Conservation (phyloP, 2,329 filamentous ascomycete species). For the Lasiodiplodia gonubiensis region DNA sequence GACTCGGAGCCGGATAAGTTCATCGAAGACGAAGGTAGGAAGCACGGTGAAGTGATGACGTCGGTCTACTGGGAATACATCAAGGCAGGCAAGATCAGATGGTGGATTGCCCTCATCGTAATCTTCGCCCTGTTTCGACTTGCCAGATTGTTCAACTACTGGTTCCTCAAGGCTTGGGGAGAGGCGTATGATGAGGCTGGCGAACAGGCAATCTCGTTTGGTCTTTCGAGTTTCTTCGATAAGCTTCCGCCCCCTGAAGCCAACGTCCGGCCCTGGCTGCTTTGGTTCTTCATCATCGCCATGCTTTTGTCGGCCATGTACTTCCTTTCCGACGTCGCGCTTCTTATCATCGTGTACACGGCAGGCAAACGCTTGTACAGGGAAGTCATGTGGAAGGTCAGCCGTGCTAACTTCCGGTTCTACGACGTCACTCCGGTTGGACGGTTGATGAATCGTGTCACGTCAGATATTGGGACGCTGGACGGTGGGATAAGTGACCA, state of each 20-base stretch:
- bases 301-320: constrained; percentile 46
- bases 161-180: constrained; percentile 88
- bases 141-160: constrained; percentile 70
- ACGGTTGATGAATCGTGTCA: constrained; percentile 88
- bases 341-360: constrained; percentile 78
- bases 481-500: constrained; percentile 83
- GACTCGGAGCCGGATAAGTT: constrained; percentile 67
- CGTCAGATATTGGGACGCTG: constrained; percentile 86
- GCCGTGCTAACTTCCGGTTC: constrained; percentile 83
- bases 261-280: constrained; percentile 76
- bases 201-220: background rate
- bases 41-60: constrained; percentile 74
- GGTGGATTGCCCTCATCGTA: constrained; percentile 71
- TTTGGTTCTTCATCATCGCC: constrained; percentile 69
- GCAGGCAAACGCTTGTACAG: constrained; percentile 78
- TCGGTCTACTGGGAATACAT: constrained; percentile 86
- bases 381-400: constrained; percentile 73
- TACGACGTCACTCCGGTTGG: constrained; percentile 91
- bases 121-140: constrained; percentile 69
- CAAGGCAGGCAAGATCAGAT: constrained; percentile 75
- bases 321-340: constrained; percentile 67
- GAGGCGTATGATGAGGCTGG: constrained; percentile 66
- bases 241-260: constrained; percentile 69
- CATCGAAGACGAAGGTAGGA: constrained; percentile 77
- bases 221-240: constrained; percentile 33